These are phyloP conservation scores for Teratosphaeria epicoccoides DNA, from an alignment of 2,329 filamentous ascomycete species.

Conservation along the genomic window DNA sequence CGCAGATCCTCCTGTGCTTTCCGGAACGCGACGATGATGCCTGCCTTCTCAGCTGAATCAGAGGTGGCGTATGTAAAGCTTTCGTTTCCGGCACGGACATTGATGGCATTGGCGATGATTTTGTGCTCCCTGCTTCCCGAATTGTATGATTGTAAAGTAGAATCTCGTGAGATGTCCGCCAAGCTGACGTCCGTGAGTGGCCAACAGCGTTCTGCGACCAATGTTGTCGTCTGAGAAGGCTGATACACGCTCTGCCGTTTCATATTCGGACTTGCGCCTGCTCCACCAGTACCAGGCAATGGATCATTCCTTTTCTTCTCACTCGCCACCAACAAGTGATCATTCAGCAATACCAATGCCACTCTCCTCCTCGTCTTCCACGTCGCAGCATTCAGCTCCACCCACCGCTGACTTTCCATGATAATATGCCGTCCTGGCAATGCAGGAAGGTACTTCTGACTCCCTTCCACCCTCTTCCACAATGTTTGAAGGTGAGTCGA, in stretches of 20 bases:
- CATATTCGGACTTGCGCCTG: slow-evolving; percentile 6
- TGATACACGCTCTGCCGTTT: slow-evolving; percentile 23
- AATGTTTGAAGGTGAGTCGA: slow-evolving; percentile 62
- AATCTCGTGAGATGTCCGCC: slow-evolving; percentile 56
- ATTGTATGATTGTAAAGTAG: slow-evolving; percentile 28
- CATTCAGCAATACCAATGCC: slow-evolving; percentile 85
- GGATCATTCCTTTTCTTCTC: slow-evolving; percentile 58
- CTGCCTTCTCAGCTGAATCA: slow-evolving; percentile 62
- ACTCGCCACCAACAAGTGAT: slow-evolving; percentile 82
- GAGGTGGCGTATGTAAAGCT: slow-evolving; percentile 87
- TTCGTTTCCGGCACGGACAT: slow-evolving; percentile 78
- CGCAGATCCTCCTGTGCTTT: slow-evolving; percentile 88
- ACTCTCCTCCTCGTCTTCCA: slow-evolving; percentile 88
- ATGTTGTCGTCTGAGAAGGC: slow-evolving; percentile 15
- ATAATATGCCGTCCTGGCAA: slow-evolving; percentile 86
- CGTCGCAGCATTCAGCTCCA: slow-evolving; percentile 92
- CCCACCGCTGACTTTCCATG: slow-evolving; percentile 85
- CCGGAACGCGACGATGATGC: slow-evolving; percentile 76
- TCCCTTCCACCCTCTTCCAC: slow-evolving; percentile 96
- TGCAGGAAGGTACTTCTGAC: slow-evolving; percentile 90
- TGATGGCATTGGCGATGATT: slow-evolving; percentile 65
- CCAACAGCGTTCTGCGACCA: slow-evolving; percentile 92
- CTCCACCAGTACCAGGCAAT: not conserved
- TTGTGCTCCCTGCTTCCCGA: slow-evolving; percentile 40
- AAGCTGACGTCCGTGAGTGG: slow-evolving; percentile 85